These are phyloP conservation scores for Epichloe aotearoae DNA, from an alignment of 2,329 filamentous ascomycete species.

Conservation along the genomic window DNA sequence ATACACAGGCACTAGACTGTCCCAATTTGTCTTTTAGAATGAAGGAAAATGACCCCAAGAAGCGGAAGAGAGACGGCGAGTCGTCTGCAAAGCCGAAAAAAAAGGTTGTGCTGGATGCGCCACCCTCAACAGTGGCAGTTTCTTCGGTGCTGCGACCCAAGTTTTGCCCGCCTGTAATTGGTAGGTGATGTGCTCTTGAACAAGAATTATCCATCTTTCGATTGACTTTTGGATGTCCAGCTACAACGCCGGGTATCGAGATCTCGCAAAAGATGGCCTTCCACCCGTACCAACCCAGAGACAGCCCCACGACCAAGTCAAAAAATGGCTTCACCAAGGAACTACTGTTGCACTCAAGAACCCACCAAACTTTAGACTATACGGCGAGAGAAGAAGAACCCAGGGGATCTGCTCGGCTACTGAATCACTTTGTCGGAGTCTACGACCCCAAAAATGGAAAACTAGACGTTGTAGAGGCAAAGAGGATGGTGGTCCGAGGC, in stretches of 20 bases:
- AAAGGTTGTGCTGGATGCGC: slow-evolving; percentile 37
- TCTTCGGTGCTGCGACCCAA: slow-evolving; percentile 32
- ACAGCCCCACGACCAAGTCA: slow-evolving; percentile 19
- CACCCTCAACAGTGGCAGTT: slow-evolving; percentile 28
- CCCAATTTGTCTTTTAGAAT: slow-evolving; percentile 14
- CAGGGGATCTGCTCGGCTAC: slow-evolving; percentile 19
- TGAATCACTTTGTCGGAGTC: slow-evolving; percentile 53
- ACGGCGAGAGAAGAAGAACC: slow-evolving; percentile 37
- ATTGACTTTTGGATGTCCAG: slow-evolving; percentile 10
- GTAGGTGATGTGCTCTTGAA: slow-evolving; percentile 17
- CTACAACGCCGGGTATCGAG: slow-evolving; percentile 23
- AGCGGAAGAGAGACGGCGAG: slow-evolving; percentile 39
- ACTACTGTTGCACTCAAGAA: slow-evolving; percentile 43
- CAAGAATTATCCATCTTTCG: too few relatives aligned
- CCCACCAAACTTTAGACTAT: slow-evolving; percentile 46
- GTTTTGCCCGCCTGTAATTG: slow-evolving; percentile 39
- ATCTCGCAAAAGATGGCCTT: slow-evolving; percentile 27
- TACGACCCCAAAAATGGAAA: slow-evolving; percentile 47
- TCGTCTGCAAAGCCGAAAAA: slow-evolving; percentile 32
- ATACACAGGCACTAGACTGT: not conserved
- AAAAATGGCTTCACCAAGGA: slow-evolving; percentile 30
- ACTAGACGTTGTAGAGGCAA: slow-evolving; percentile 48
- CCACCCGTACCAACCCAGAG: slow-evolving; percentile 33
- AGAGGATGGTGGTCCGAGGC: slow-evolving; percentile 49
- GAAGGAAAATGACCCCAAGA: slow-evolving; percentile 30